A percentile compares a stretch with the other conserved stretches of the same genome.
Conservation (phyloP, 306 rosid genomes). For the Prunus padus region DNA sequence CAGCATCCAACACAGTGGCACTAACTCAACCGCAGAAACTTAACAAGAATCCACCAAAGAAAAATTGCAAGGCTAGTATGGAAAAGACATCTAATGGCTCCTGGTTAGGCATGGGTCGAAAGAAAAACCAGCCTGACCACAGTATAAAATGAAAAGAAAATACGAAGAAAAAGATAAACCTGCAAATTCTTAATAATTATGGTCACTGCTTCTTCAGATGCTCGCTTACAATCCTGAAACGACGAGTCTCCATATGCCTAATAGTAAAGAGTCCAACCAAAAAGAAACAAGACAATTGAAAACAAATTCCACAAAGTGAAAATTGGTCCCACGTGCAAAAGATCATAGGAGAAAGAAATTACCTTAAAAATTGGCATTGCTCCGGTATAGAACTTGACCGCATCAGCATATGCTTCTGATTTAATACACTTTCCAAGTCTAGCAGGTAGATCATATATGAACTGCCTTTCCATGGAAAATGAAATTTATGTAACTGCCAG, state of each 20-base stretch:
- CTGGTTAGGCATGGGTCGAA: conserved; percentile 14
- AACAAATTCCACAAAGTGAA: conserved; percentile 5
- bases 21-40: neutral
- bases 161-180: conserved; percentile 37
- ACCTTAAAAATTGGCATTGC: conserved; percentile 96
- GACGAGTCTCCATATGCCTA: conserved; percentile 94
- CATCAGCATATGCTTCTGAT: conserved; percentile 85
- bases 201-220: conserved; percentile 88
- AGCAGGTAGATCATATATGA: conserved; percentile 91
- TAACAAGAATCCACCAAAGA: neutral
- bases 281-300: neutral
- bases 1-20: neutral
- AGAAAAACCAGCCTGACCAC: neutral
- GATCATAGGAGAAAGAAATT: conserved; percentile 18
- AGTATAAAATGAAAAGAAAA: conserved; percentile 19
- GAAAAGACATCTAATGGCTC: neutral
- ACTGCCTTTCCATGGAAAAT: conserved; percentile 54
- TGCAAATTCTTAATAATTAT: conserved; percentile 67
- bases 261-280: conserved; percentile 6
- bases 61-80: neutral
- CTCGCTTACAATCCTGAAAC: conserved; percentile 81
- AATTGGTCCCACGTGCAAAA: conserved; percentile 21
- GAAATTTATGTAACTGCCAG: conserved; percentile 22
- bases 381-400: conserved; percentile 84
- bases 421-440: conserved; percentile 88